Base-by-base conservation (phyloP, 73 alveolate genomes). In the Paramecium bursaria region DNA sequence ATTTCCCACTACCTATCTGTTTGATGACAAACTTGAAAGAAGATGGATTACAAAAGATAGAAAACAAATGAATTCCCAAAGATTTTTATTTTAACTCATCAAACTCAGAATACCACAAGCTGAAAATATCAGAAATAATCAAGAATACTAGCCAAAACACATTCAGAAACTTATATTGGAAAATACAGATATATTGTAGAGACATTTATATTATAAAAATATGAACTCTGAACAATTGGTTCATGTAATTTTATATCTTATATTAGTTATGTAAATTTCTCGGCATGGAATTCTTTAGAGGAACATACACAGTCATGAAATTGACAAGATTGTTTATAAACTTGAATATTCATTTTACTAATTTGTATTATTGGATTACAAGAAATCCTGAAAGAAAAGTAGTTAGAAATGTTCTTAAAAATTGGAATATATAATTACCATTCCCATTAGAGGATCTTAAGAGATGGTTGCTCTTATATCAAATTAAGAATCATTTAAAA, bases 1-100 rank as follows among this genome's bases (percentile, higher is more conserved):
- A 22, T 92, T 94, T 46, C 98, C 98, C 14, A 77, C 95, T 7
- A 85, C 94, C 42, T 94, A 79, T 46, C 46, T 73, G 21, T 79
- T 79, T 27, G 89, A 79, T 39, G 75, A 79, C 17, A 27, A 61
- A 48, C 48, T 39, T 2, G 85, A 60, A 7, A 44, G 54, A 61
- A 33, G 57, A 30, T 42, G 35, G 27, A 30, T 53, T 21, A 53
- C 80, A 14, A 53, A 48, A 42, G 89, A 79, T 53, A 73, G 76
- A 53, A 79, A 79, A 30, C 21, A 79, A 54, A 73, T 73, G 74
- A 50, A 61, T 52, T 61, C 89, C 17, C 55, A 79, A 23, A 73
- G 76, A 54, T 31, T 21, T 33, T 46, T 79, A 15, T 47, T 73
- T 7, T 23, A 50, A 14, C 27, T 67, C 47, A 67, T 67, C 42